Conservation (phyloP, 495 filamentous ascomycete species). For the Aspergillus campestris region DNA sequence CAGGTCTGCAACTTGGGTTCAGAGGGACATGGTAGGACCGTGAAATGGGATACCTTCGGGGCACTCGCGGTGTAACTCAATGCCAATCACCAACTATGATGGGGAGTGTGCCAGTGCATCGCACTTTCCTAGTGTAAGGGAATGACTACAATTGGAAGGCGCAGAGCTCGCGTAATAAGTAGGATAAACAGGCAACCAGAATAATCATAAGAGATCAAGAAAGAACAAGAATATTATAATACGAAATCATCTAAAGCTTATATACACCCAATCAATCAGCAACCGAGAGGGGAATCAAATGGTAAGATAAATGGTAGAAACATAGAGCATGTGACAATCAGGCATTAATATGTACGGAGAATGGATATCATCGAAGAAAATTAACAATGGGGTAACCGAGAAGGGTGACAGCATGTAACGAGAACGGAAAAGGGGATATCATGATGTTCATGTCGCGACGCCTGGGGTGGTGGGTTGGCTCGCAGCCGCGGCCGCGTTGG, state of each 20-base stretch:
- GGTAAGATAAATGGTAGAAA: neutral
- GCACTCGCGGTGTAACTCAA: too few relatives aligned
- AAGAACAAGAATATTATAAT: neutral
- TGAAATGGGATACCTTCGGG: too few relatives aligned
- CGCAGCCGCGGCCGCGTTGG: slow-evolving; percentile 16
- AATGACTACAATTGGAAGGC: too few relatives aligned
- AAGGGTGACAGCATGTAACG: neutral
- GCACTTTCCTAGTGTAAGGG: too few relatives aligned
- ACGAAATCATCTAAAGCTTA: neutral
- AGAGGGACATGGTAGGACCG: too few relatives aligned
- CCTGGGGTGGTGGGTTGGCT: slow-evolving; percentile 44
- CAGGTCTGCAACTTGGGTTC: too few relatives aligned
- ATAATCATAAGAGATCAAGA: neutral
- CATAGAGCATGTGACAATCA: slow-evolving; percentile 4
- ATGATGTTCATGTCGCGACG: slow-evolving; percentile 38
- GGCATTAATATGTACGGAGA: slow-evolving; percentile 18
- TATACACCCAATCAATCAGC: too few relatives aligned
- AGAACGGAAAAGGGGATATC: slow-evolving; percentile 7
- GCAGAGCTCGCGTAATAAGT: too few relatives aligned
- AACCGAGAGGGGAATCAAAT: slow-evolving; percentile 6
- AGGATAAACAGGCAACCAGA: too few relatives aligned
- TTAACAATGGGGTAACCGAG: neutral
- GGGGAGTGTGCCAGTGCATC: too few relatives aligned
- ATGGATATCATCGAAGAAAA: neutral
- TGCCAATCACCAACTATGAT: neutral